Conservation (phyloP, 116 monocot species). For the Cymodocea nodosa region DNA sequence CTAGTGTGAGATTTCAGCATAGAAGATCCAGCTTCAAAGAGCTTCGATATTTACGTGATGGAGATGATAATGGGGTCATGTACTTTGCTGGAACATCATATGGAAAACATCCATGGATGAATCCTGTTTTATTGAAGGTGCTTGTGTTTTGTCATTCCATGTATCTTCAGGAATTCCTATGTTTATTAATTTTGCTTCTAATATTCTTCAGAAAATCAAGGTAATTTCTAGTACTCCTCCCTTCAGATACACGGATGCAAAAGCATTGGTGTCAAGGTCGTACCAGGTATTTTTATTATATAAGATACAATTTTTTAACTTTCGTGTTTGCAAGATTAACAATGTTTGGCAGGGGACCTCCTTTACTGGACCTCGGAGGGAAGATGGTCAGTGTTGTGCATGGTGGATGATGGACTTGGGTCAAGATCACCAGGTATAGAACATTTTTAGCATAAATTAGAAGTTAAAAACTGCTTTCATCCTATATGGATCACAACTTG, state of each 20-base stretch:
- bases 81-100: conserved; percentile 94
- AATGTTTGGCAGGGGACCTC: conserved; percentile 48
- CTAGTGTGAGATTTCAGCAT: conserved; percentile 73
- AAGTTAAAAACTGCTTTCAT: not conserved
- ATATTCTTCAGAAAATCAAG: conserved; percentile 50
- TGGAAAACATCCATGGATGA: conserved; percentile 91
- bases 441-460: not conserved
- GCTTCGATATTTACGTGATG: conserved; percentile 91
- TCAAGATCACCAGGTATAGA: conserved; percentile 75
- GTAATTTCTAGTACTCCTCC: conserved; percentile 82
- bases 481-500: too few relatives aligned
- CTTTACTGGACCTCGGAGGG: conserved; percentile 72
- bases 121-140: conserved; percentile 90
- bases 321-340: not conserved
- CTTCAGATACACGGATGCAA: conserved; percentile 93
- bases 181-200: not conserved
- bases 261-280: conserved; percentile 66
- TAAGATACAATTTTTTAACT: not conserved
- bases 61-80: conserved; percentile 85
- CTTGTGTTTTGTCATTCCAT: not conserved
- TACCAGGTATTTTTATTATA: conserved; percentile 49
- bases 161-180: not conserved
- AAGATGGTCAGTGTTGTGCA: conserved; percentile 48
- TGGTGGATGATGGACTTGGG: conserved; percentile 99
- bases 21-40: conserved; percentile 90